Conservation (phyloP, 495 filamentous ascomycete genomes). For the Elasticomyces elasticus region DNA sequence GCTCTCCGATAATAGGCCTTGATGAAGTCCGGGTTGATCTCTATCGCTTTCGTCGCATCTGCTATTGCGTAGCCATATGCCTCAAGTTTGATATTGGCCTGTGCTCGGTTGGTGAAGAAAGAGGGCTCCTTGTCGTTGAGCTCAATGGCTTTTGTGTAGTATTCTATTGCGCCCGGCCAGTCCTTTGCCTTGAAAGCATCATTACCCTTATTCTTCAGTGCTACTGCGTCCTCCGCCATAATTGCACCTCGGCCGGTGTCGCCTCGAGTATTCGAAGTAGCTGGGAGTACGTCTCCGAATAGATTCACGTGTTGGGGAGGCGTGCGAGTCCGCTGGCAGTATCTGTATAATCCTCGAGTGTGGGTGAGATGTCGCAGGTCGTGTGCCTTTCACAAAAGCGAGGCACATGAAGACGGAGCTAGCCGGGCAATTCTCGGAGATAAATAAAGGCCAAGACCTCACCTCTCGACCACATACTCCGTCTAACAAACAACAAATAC, state of each 20-base stretch:
- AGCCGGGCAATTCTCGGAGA: background rate
- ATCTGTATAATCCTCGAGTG: no score
- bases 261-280: background rate
- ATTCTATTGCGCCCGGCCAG: slow-evolving; percentile 74
- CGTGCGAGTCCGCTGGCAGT: no score
- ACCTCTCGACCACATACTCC: no score
- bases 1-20: slow-evolving; percentile 97
- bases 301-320: no score
- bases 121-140: slow-evolving; percentile 72
- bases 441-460: background rate
- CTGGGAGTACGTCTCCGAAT: no score
- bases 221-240: slow-evolving; percentile 55
- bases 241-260: background rate
- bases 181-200: slow-evolving; percentile 80
- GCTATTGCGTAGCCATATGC: slow-evolving; percentile 83
- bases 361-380: background rate
- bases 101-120: slow-evolving; percentile 88
- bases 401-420: background rate
- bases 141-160: slow-evolving; percentile 85
- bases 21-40: slow-evolving; percentile 75
- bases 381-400: background rate
- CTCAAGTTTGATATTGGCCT: slow-evolving; percentile 94
- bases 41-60: slow-evolving; percentile 89
- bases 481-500: background rate
- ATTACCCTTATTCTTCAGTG: slow-evolving; percentile 88